Evolutionary conservation across 2,329 filamentous ascomycete species (phyloP).

Genomic region (Fusarium oxysporum): DNA sequence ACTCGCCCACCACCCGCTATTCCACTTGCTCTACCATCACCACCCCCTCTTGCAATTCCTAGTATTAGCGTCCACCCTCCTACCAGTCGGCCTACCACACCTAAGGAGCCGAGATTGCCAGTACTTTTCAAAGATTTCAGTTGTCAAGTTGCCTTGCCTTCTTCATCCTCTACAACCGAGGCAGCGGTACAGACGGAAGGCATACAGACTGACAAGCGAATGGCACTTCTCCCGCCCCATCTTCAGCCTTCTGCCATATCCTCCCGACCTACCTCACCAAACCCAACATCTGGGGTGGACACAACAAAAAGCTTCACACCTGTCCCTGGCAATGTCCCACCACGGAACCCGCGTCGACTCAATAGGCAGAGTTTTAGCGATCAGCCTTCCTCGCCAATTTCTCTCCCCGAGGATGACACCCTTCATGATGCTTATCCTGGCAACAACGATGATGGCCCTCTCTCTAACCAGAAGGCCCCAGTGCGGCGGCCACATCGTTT

Average conservation of each 20-base stretch:
- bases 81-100: slow-evolving; percentile 83
- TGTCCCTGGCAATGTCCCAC: slow-evolving; percentile 65
- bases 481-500: slow-evolving; percentile 78
- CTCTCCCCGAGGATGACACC: slow-evolving; percentile 54
- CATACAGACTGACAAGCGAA: slow-evolving; percentile 83
- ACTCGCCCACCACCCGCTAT: slow-evolving; percentile 4
- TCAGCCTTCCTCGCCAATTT: slow-evolving; percentile 62
- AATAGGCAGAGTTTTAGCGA: slow-evolving; percentile 60
- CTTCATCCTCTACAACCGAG: slow-evolving; percentile 42
- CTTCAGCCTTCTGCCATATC: slow-evolving; percentile 82
- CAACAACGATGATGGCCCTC: slow-evolving; percentile 83
- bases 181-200: slow-evolving; percentile 84
- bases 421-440: slow-evolving; percentile 76
- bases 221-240: slow-evolving; percentile 79
- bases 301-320: slow-evolving; percentile 61
- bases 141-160: slow-evolving; percentile 74
- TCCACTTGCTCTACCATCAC: slow-evolving; percentile 41
- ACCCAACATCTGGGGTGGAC: slow-evolving; percentile 46
- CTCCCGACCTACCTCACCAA: slow-evolving; percentile 69
- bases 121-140: slow-evolving; percentile 85
- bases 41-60: slow-evolving; percentile 71
- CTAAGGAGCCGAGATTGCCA: slow-evolving; percentile 78
- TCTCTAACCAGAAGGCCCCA: slow-evolving; percentile 69
- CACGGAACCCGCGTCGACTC: slow-evolving; percentile 70
- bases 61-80: slow-evolving; percentile 94